Conservation (phyloP, 106 monocot genomes). For the Vanilla planifolia region DNA sequence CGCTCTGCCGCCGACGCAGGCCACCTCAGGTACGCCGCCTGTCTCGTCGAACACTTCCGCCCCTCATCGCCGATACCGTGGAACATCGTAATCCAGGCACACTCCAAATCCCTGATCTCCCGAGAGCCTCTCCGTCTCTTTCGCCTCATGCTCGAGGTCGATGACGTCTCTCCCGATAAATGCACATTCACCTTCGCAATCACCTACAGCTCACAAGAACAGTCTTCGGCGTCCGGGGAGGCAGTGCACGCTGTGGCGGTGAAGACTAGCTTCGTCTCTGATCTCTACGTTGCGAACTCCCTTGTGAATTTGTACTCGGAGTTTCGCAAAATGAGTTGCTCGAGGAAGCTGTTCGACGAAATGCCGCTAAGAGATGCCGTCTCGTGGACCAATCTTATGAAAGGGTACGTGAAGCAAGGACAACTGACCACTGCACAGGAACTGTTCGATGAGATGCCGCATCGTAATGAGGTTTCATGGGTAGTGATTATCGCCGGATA, state of each 20-base stretch:
- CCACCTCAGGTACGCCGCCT: not conserved
- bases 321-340: not conserved
- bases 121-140: constrained; percentile 4
- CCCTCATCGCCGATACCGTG: not conserved
- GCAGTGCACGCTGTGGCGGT: constrained; percentile 2
- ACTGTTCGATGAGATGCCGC: constrained; percentile 14
- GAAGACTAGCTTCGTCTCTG: constrained; percentile 1
- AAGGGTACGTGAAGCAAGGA: not conserved
- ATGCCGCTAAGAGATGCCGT: constrained; percentile 11
- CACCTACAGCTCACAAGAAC: constrained; percentile 13
- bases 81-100: constrained; percentile 4
- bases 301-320: constrained; percentile 15
- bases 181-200: constrained; percentile 15
- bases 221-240: not conserved
- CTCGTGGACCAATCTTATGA: constrained; percentile 20
- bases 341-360: constrained; percentile 14
- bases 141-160: not conserved
- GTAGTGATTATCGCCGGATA: constrained; percentile 20
- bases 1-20: not conserved
- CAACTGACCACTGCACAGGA: not conserved
- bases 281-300: constrained; percentile 15
- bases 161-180: constrained; percentile 3
- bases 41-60: not conserved
- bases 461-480: constrained; percentile 15
- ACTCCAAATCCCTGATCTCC: constrained; percentile 2